These are phyloP conservation scores for Plectosphaerella cucumerina DNA, from an alignment of 2,329 filamentous ascomycete genomes.

Conservation along the genomic window DNA sequence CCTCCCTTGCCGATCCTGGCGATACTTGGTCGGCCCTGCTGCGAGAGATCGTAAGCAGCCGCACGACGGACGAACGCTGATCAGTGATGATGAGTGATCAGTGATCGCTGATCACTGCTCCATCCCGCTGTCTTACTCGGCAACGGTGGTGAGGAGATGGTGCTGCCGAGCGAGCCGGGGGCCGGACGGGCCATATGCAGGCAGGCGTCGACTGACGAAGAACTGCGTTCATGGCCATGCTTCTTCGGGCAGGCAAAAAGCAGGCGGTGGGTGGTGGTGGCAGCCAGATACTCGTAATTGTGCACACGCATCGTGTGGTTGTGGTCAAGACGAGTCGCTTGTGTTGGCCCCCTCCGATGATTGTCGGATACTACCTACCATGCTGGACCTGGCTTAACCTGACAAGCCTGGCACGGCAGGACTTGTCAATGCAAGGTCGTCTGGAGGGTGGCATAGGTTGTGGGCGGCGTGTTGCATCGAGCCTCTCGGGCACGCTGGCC, in stretches of 20 bases:
- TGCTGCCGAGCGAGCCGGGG: not conserved
- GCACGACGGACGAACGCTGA: not conserved
- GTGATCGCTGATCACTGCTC: not conserved
- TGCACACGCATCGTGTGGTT: too few relatives aligned
- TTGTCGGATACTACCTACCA: not conserved
- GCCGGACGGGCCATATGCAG: too few relatives aligned
- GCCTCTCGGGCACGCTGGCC: not conserved
- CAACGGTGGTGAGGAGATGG: not conserved
- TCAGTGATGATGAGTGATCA: not conserved
- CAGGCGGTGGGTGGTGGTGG: not conserved
- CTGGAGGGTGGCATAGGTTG: not conserved
- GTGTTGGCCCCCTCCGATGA: too few relatives aligned
- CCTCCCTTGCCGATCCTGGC: not conserved
- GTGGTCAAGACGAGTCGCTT: too few relatives aligned
- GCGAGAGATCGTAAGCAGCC: not conserved
- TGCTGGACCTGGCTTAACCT: not conserved
- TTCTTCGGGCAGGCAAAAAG: too few relatives aligned
- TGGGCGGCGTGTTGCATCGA: not conserved
- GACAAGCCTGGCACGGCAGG: not conserved
- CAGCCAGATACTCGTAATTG: too few relatives aligned
- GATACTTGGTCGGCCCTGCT: not conserved
- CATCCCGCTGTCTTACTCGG: not conserved
- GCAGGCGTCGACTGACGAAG: too few relatives aligned
- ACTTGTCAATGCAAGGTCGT: too few relatives aligned
- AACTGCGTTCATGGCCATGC: too few relatives aligned